phyloP scores from a whole-genome alignment of 1,284 basidiomycete genomes.

The Fistulina hepatica region DNA sequence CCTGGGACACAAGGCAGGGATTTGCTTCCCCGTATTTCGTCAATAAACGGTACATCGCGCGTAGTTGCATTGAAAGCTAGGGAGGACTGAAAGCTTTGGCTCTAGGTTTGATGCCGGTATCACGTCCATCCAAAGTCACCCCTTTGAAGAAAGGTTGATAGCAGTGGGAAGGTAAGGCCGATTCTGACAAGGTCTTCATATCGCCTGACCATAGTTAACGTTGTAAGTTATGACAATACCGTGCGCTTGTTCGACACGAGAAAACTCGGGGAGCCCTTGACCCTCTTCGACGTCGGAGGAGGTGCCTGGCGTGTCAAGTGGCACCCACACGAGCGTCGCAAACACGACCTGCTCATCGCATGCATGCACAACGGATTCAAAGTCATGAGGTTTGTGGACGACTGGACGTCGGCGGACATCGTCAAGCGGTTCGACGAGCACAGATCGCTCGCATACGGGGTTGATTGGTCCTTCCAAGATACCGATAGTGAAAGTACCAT shows the following conservation, averaged over 20 bases:
- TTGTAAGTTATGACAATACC: constrained; percentile 72
- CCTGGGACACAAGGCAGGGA: constrained; percentile 80
- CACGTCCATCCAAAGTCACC: constrained; percentile 83
- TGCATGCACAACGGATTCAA: constrained; percentile 99
- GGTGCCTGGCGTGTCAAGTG: constrained; percentile 96
- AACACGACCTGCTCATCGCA: constrained; percentile 72
- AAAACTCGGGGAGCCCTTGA: constrained; percentile 49
- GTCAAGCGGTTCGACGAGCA: constrained; percentile 67
- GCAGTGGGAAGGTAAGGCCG: constrained; percentile 77
- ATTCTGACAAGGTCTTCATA: background rate
- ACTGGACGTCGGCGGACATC: constrained; percentile 26
- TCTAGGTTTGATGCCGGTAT: constrained; percentile 88
- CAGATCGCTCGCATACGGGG: constrained; percentile 85
- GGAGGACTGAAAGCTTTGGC: constrained; percentile 3
- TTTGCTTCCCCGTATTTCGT: constrained; percentile 52
- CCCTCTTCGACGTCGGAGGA: constrained; percentile 66
- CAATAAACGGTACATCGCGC: constrained; percentile 56
- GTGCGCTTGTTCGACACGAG: constrained; percentile 83
- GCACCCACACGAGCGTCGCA: constrained; percentile 63
- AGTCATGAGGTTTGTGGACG: constrained; percentile 42
- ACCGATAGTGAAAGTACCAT: constrained; percentile 40
- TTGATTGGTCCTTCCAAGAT: constrained; percentile 73
- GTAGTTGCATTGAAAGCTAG: background rate
- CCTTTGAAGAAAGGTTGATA: constrained; percentile 68
- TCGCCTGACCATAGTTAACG: constrained; percentile 4